These are phyloP conservation scores for Barnettozyma californica DNA, from an alignment of 805 yeast genomes.

Conservation along the genomic window DNA sequence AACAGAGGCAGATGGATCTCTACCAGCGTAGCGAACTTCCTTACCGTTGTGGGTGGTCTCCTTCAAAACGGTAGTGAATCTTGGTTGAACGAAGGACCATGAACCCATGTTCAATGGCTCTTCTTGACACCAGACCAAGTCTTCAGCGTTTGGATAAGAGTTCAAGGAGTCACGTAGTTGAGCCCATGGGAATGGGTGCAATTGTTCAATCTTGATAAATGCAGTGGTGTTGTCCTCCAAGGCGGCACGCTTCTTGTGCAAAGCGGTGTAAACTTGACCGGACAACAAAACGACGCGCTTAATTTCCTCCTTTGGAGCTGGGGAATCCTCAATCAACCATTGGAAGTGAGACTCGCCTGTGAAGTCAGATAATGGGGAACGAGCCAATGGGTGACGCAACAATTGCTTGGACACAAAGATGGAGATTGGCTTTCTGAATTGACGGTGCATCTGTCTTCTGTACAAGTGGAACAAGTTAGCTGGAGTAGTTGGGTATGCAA, in stretches of 20 bases:
- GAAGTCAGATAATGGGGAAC: constrained; percentile 78
- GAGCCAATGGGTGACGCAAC: constrained; percentile 96
- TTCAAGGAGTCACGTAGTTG: constrained; percentile 82
- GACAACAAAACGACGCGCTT: constrained; percentile 79
- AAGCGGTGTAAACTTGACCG: constrained; percentile 94
- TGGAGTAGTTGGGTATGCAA: constrained; percentile 97
- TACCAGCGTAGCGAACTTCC: constrained; percentile 82
- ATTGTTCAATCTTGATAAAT: constrained; percentile 82
- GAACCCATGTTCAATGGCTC: constrained; percentile 98
- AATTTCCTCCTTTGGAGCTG: constrained; percentile 72
- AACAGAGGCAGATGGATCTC: constrained; percentile 96
- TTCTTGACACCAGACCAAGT: constrained; percentile 96
- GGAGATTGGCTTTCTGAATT: constrained; percentile 89
- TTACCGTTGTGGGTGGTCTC: constrained; percentile 65
- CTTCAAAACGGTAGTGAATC: constrained; percentile 68
- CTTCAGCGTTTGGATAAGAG: constrained; percentile 76
- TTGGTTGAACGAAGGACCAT: constrained; percentile 75
- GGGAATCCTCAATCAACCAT: constrained; percentile 91
- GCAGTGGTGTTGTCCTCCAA: constrained; percentile 80
- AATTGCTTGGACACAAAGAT: constrained; percentile 88
- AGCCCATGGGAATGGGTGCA: constrained; percentile 98
- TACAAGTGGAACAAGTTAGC: constrained; percentile 92
- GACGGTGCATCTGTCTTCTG: constrained; percentile 99
- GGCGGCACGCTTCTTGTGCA: constrained; percentile 82
- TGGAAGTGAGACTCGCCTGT: constrained; percentile 88